Evolutionary conservation across 129 eudicot species (phyloP).

Genomic region (Rutidosis leptorrhynchoides): DNA sequence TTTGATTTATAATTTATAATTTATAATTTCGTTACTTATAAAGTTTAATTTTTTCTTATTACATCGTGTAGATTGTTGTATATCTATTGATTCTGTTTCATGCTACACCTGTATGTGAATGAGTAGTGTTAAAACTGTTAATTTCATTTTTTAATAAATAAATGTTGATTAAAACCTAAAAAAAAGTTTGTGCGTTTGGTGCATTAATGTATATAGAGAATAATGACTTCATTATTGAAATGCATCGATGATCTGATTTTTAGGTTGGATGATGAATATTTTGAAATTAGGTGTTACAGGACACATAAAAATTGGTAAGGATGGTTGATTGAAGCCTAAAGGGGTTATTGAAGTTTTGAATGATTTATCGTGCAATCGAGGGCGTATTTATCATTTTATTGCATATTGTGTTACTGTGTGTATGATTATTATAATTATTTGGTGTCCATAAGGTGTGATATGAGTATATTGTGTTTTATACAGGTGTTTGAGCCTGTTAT

Average conservation of each 20-base stretch:
- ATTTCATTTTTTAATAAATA: background rate
- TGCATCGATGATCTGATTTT: background rate
- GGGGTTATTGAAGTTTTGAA: background rate
- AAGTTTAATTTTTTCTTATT: background rate
- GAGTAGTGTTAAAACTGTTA: background rate
- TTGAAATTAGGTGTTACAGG: slow-evolving; percentile 2
- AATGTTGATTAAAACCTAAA: slow-evolving; percentile 22
- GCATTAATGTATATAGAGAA: background rate
- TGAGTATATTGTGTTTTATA: slow-evolving; percentile 2
- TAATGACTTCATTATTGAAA: background rate
- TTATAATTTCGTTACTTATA: background rate
- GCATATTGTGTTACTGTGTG: background rate
- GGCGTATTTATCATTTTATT: background rate
- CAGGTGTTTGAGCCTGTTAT: slow-evolving; percentile 85
- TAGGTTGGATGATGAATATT: slow-evolving; percentile 7
- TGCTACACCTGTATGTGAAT: background rate
- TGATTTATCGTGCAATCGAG: slow-evolving; percentile 13
- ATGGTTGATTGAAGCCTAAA: slow-evolving; percentile 18
- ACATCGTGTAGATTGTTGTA: background rate
- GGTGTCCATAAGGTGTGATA: background rate
- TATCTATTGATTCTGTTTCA: background rate
- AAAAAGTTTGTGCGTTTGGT: background rate
- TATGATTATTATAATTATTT: background rate
- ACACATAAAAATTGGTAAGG: background rate
- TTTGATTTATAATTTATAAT: background rate